Evolutionary conservation across 2,329 filamentous ascomycete species (phyloP), one percentile per base, ranked within the genome.

Genomic region (Fusarium decemcellulare): DNA sequence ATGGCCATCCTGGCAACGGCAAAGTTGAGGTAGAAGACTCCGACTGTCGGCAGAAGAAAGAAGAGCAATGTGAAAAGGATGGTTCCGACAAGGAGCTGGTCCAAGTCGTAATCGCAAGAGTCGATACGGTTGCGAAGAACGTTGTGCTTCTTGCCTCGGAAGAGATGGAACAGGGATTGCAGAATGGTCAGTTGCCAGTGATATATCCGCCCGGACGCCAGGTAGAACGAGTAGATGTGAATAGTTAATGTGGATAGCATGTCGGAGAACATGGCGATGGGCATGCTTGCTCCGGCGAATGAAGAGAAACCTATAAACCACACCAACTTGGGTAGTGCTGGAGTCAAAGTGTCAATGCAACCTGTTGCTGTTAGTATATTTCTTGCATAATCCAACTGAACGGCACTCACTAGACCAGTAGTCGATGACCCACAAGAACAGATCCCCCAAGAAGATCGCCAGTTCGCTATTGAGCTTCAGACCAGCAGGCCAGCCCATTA

Each of bases 171-270:
- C n/a, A 99, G 90, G 11, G 95, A 98, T 70, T 95, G 91, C 70
- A 99, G 92, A 67, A 99, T 98, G 5, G 93, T 97, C 65, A 99
- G 90, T 81, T 99, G 96, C 96, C 96, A 99, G 81, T 98, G 94
- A 81, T 95, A 99, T 75, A 99, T 98, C 54, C 96, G 92, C 4
- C 96, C 96, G 9, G 95, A 97, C 15, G 97, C 95, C 61, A 98
- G 91, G 80, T 99, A 99, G 80, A 99, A 99, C 2, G 93, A 97
- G 83, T 98, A 97, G 59, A 99, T 98, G 80, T 99, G 96, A 37
- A 99, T 84, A 2, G 97, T 99, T 63, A 98, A 85, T 48, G 97
- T 87, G 2, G 95, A 97, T 4, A 98, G 86, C 8, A 99, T 87
- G 78, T 99, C 96, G 0, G 95, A 98, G 80, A 97, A 95, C 65